Conservation (phyloP, 768 basidiomycete species). For the Hortiboletus campestris region DNA sequence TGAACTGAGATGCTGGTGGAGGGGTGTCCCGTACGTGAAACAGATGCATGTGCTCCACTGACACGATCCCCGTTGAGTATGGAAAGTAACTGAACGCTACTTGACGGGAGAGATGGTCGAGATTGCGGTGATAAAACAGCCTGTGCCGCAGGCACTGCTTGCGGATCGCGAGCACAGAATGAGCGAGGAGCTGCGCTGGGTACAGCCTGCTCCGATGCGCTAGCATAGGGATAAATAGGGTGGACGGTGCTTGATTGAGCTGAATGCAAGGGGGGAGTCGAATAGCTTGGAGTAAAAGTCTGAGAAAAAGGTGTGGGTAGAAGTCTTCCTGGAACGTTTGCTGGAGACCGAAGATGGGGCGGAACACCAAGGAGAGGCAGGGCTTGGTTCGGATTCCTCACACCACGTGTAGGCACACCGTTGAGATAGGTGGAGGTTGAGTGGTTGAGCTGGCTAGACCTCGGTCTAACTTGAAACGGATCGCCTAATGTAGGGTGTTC, state of each 20-base stretch:
- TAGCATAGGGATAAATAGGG: constrained; percentile 16
- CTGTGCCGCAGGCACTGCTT: constrained; percentile 12
- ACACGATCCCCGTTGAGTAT: constrained; percentile 33
- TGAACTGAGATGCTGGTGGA: constrained; percentile 17
- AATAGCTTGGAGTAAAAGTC: constrained; percentile 15
- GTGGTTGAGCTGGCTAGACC: constrained; percentile 46
- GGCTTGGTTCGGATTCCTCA: constrained; percentile 17
- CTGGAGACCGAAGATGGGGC: constrained; percentile 1
- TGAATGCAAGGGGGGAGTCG: constrained; percentile 17
- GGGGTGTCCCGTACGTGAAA: constrained; percentile 7
- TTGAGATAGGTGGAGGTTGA: constrained; percentile 19
- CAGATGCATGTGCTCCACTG: constrained; percentile 7
- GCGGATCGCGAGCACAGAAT: constrained; percentile 13
- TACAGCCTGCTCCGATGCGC: constrained; percentile 6
- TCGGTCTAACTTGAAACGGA: constrained; percentile 47
- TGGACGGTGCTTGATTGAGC: constrained; percentile 7
- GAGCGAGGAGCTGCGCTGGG: constrained; percentile 6
- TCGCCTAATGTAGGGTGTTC: constrained; percentile 18
- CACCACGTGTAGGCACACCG: constrained; percentile 6
- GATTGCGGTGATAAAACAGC: constrained; percentile 10
- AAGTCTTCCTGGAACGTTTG: constrained; percentile 4
- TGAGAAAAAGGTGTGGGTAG: constrained; percentile 14
- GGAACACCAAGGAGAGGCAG: constrained; percentile 9
- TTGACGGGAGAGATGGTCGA: constrained; percentile 20
- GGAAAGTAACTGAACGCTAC: constrained; percentile 34